Evolutionary conservation across 805 yeast genomes (phyloP).

Genomic region (Groenewaldozyma salmanticensis): DNA sequence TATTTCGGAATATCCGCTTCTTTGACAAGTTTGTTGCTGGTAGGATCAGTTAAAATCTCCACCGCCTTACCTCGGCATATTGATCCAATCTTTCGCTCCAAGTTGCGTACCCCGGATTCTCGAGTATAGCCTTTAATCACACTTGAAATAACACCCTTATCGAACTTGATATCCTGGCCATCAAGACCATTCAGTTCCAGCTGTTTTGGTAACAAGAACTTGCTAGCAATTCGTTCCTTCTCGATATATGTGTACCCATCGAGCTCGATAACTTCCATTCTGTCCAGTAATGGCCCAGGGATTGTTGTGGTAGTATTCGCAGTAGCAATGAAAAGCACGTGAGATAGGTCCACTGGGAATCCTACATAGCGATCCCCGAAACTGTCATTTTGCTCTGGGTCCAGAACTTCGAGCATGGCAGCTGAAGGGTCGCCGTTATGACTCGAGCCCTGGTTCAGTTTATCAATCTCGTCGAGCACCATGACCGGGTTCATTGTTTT

Average conservation of each 20-base stretch:
- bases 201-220: slow-evolving; percentile 69
- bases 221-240: slow-evolving; percentile 60
- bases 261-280: slow-evolving; percentile 73
- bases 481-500: slow-evolving; percentile 77
- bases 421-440: slow-evolving; percentile 84
- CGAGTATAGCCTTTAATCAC: slow-evolving; percentile 64
- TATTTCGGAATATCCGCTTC: slow-evolving; percentile 53
- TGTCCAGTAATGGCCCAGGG: slow-evolving; percentile 68
- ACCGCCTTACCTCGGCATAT: slow-evolving; percentile 79
- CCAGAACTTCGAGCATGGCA: slow-evolving; percentile 77
- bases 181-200: slow-evolving; percentile 55
- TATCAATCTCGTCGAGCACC: slow-evolving; percentile 77
- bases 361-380: slow-evolving; percentile 80
- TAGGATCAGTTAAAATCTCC: slow-evolving; percentile 18
- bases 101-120: slow-evolving; percentile 77
- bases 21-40: slow-evolving; percentile 27
- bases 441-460: slow-evolving; percentile 37
- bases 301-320: slow-evolving; percentile 68
- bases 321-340: slow-evolving; percentile 74
- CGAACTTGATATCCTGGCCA: slow-evolving; percentile 34
- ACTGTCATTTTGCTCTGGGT: slow-evolving; percentile 75
- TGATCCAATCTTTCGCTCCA: slow-evolving; percentile 66
- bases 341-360: slow-evolving; percentile 76
- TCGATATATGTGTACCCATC: slow-evolving; percentile 75
- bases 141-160: slow-evolving; percentile 45